Conservation (phyloP, 1,284 basidiomycete species). For the Golubevia sp. region DNA sequence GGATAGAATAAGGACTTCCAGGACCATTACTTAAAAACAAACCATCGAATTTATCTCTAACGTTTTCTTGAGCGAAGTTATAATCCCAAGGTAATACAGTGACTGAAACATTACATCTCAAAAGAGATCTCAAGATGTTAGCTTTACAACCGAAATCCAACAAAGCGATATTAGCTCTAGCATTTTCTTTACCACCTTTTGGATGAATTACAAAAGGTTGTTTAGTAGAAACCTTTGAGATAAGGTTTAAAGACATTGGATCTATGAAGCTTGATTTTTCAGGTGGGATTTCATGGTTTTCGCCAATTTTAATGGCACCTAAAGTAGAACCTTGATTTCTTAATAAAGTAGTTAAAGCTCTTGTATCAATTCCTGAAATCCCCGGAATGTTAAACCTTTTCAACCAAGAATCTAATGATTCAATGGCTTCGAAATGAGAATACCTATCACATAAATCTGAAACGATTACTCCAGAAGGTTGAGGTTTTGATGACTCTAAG, state of each 20-base stretch:
- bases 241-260: conserved; percentile 86
- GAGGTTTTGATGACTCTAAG: conserved; percentile 85
- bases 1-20: conserved; percentile 87
- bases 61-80: conserved; percentile 77
- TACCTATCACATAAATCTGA: conserved; percentile 92
- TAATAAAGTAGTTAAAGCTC: conserved; percentile 88
- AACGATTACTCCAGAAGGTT: conserved; percentile 91
- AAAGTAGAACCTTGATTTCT: conserved; percentile 97
- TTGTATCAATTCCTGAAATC: conserved; percentile 95
- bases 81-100: conserved; percentile 97
- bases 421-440: conserved; percentile 91
- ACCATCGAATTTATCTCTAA: conserved; percentile 89
- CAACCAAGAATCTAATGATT: conserved; percentile 93
- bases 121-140: conserved; percentile 90
- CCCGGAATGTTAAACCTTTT: conserved; percentile 85
- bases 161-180: conserved; percentile 80
- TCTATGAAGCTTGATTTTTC: conserved; percentile 81
- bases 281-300: conserved; percentile 70
- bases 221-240: conserved; percentile 88
- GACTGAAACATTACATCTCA: conserved; percentile 85
- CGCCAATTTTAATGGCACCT: conserved; percentile 83
- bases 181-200: conserved; percentile 68
- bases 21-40: conserved; percentile 96
- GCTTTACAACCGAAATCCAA: conserved; percentile 98
- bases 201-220: conserved; percentile 85